Conservation (phyloP, 2,329 filamentous ascomycete genomes). For the Exophiala phaeomuriformis region DNA sequence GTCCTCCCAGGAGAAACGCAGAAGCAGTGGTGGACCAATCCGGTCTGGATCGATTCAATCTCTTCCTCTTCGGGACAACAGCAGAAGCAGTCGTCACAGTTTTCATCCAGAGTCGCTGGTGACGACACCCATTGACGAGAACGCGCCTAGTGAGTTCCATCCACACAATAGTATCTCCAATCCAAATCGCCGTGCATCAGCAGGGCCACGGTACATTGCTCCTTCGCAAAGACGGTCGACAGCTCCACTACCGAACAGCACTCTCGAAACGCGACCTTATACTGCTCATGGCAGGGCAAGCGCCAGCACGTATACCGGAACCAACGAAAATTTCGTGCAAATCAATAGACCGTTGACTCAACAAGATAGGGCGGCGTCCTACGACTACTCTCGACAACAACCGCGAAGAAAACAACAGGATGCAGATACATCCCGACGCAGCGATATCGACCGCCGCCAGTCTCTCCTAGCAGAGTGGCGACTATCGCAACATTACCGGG, state of each 20-base stretch:
- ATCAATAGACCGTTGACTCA: conserved; percentile 7
- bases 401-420: conserved; percentile 4
- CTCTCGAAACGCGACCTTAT: conserved; percentile 3
- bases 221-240: conserved; percentile 5
- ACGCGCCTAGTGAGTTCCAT: conserved; percentile 19
- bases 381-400: conserved; percentile 19
- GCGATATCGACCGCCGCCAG: conserved; percentile 32
- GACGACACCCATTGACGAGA: conserved; percentile 22
- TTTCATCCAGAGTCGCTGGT: conserved; percentile 13
- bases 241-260: neutral
- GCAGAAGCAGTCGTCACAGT: conserved; percentile 7
- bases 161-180: neutral
- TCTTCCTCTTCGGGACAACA: conserved; percentile 10
- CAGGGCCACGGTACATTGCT: conserved; percentile 5
- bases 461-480: conserved; percentile 61
- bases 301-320: neutral
- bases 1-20: conserved; percentile 14
- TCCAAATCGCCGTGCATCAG: conserved; percentile 11
- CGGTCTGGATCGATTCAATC: conserved; percentile 12
- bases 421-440: neutral
- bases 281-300: conserved; percentile 2
- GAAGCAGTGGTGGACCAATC: conserved; percentile 2
- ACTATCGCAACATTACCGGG: conserved; percentile 56
- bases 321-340: conserved; percentile 3
- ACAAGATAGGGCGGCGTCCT: neutral